phyloP scores from a whole-genome alignment of 2,329 filamentous ascomycete genomes.

The Ramichloridium luteum region DNA sequence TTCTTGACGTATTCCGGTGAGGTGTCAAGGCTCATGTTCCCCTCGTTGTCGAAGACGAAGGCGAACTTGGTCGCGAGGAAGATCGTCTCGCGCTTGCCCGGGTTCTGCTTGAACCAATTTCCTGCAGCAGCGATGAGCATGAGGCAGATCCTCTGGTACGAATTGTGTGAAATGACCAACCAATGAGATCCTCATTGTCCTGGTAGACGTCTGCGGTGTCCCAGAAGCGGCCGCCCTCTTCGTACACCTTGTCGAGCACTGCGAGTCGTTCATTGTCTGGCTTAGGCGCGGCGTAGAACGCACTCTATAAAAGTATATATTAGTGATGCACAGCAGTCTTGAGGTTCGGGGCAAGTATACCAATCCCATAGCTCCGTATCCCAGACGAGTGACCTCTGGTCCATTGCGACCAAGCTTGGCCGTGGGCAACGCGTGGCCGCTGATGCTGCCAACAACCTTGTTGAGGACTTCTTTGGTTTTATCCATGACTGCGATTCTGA shows the following conservation, averaged over 20 bases:
- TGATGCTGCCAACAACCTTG: constrained; percentile 6
- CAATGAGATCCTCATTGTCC: constrained; percentile 34
- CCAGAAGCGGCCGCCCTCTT: constrained; percentile 40
- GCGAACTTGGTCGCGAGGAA: constrained; percentile 43
- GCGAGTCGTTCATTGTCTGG: constrained; percentile 38
- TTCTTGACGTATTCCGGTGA: constrained; percentile 27
- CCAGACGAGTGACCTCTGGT: constrained; percentile 37
- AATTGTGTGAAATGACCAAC: constrained; percentile 10
- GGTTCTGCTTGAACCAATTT: constrained; percentile 27
- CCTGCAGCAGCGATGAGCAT: too few species aligned
- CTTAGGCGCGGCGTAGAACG: constrained; percentile 33
- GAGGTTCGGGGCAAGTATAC: too few species aligned
- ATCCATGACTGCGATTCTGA: too few species aligned
- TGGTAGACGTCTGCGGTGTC: constrained; percentile 28
- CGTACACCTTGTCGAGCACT: constrained; percentile 39
- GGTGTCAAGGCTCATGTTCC: constrained; percentile 23
- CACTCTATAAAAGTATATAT: too few species aligned
- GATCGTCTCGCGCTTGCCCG: constrained; percentile 34
- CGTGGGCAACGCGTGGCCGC: constrained; percentile 24
- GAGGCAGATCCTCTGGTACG: background rate
- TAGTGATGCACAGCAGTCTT: too few species aligned
- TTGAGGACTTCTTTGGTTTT: constrained; percentile 9
- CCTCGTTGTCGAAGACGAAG: constrained; percentile 27
- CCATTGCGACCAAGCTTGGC: constrained; percentile 39
- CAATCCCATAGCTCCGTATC: constrained; percentile 46